phyloP scores from a whole-genome alignment of 768 basidiomycete species.

The Mycena kentingensis region DNA sequence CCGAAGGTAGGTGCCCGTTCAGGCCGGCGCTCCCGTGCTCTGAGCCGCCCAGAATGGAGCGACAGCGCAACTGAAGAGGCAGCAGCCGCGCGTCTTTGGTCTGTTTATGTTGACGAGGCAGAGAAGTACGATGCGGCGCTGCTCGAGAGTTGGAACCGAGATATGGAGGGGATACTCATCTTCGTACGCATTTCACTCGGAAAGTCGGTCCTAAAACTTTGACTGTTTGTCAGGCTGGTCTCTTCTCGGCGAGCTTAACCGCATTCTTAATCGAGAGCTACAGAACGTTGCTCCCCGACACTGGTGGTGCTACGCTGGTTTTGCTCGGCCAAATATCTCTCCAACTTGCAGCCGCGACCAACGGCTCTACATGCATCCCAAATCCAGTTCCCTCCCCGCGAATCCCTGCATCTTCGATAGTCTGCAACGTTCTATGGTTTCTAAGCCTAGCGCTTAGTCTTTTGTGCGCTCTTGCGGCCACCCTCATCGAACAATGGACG shows the following conservation, averaged over 20 bases:
- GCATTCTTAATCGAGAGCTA: background rate
- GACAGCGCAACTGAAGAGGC: too few species aligned
- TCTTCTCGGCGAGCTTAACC: background rate
- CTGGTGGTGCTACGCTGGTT: background rate
- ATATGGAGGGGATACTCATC: background rate
- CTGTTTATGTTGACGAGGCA: too few species aligned
- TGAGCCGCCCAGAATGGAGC: too few species aligned
- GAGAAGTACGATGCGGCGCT: too few species aligned
- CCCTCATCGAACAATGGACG: background rate
- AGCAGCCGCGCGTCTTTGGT: too few species aligned
- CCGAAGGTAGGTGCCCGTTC: too few species aligned
- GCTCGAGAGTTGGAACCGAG: background rate
- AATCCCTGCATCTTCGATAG: background rate
- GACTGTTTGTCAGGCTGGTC: background rate
- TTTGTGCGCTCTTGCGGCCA: background rate
- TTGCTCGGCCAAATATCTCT: background rate
- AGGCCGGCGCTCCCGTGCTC: too few species aligned
- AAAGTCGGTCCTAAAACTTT: background rate
- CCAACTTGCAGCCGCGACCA: background rate
- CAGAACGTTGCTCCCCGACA: background rate
- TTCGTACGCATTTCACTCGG: background rate
- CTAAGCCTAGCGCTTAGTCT: background rate
- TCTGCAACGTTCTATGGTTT: conserved; percentile 1
- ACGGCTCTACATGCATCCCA: background rate
- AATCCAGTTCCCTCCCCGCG: background rate